These are phyloP conservation scores for Lactarius deliciosus DNA, from an alignment of 768 basidiomycete species.

Conservation along the genomic window DNA sequence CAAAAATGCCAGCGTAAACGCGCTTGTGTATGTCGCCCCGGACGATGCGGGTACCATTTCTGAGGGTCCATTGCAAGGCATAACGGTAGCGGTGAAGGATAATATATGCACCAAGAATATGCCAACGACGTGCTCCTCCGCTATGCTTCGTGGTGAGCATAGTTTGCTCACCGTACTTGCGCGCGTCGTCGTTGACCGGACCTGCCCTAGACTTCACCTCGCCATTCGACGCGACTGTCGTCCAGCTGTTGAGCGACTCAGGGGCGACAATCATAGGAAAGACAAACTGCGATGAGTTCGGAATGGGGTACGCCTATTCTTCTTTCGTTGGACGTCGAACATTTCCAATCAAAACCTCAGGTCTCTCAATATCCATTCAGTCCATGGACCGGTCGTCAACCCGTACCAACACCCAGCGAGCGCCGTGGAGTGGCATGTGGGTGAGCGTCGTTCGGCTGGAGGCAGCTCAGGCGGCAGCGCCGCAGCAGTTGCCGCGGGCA, in stretches of 20 bases:
- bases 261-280: conserved; percentile 83
- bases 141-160: conserved; percentile 60
- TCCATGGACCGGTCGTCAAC: conserved; percentile 78
- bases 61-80: conserved; percentile 39
- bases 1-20: conserved; percentile 50
- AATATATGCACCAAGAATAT: conserved; percentile 72
- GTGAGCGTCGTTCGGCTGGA: conserved; percentile 67
- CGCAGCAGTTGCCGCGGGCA: conserved; percentile 82
- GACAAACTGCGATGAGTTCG: conserved; percentile 96
- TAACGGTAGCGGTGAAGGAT: conserved; percentile 77
- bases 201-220: conserved; percentile 60
- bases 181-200: neutral
- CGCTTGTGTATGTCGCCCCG: conserved; percentile 45
- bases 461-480: conserved; percentile 96
- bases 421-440: conserved; percentile 32
- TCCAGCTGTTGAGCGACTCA: conserved; percentile 52
- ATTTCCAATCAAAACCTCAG: conserved; percentile 37
- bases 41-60: neutral
- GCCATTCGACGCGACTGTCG: conserved; percentile 87
- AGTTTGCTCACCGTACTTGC: neutral
- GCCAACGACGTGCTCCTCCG: conserved; percentile 77
- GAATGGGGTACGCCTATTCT: conserved; percentile 77
- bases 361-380: conserved; percentile 73
- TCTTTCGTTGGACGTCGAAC: neutral
- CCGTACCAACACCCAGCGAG: conserved; percentile 47